Conservation (phyloP, 345 rosid genomes). For the Eucalyptus victrix region DNA sequence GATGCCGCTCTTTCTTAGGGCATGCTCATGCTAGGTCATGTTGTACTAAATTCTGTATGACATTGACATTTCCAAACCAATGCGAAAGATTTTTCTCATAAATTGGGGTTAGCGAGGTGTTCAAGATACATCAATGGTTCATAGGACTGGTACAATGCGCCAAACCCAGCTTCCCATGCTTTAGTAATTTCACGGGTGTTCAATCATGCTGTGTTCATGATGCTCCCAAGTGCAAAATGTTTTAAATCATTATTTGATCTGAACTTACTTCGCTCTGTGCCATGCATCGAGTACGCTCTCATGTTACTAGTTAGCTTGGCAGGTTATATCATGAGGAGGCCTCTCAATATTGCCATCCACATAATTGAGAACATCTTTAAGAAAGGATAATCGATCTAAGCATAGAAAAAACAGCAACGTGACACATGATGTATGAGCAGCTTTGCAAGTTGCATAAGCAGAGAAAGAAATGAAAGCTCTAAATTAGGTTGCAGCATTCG, state of each 20-base stretch:
- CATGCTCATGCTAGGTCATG: not conserved
- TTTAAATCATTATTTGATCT: not conserved
- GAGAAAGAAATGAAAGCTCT: no score
- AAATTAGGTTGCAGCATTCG: accelerated
- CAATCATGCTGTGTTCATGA: not conserved
- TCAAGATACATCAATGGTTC: not conserved
- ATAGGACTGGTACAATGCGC: not conserved
- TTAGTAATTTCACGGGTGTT: not conserved
- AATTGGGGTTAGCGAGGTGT: not conserved
- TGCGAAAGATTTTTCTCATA: not conserved
- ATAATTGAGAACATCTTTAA: no score
- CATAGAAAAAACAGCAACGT: no score
- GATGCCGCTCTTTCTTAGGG: not conserved
- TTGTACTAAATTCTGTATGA: not conserved
- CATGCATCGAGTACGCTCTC: not conserved
- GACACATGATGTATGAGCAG: no score
- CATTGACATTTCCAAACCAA: not conserved
- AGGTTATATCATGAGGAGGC: not conserved
- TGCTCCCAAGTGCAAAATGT: not conserved
- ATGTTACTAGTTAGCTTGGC: not conserved
- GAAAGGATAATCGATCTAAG: not conserved
- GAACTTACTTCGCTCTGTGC: not conserved
- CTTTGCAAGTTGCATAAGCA: no score
- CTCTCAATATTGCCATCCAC: not conserved
- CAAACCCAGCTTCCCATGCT: not conserved